phyloP scores from a whole-genome alignment of 345 rosid species.

The Brassica rapa region DNA sequence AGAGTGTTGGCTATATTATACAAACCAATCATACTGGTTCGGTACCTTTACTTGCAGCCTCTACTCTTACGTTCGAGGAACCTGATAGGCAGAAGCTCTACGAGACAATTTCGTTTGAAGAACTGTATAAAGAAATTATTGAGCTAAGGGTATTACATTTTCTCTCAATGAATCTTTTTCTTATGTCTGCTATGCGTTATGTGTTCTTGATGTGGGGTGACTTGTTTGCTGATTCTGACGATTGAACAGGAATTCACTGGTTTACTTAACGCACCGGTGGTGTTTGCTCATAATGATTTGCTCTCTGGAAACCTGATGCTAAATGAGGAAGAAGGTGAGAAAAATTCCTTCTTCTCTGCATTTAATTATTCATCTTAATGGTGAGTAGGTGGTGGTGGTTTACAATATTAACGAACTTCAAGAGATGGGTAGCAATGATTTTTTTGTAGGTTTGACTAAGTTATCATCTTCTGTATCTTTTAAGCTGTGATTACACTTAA shows the following conservation, averaged over 20 bases:
- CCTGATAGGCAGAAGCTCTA: slow-evolving; percentile 64
- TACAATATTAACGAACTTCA: not conserved
- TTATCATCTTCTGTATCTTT: slow-evolving; percentile 8
- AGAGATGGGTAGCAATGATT: not conserved
- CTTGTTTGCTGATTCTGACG: slow-evolving; percentile 39
- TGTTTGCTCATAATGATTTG: slow-evolving; percentile 93
- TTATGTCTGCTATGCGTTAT: slow-evolving; percentile 15
- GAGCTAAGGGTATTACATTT: slow-evolving; percentile 67
- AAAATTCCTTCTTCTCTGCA: not conserved
- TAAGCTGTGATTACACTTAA: not conserved
- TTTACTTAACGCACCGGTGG: slow-evolving; percentile 73
- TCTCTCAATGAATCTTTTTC: slow-evolving; percentile 5
- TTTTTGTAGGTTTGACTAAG: not conserved
- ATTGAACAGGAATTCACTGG: slow-evolving; percentile 82
- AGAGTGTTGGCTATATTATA: not conserved
- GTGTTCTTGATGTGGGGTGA: slow-evolving; percentile 5
- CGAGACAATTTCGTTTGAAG: slow-evolving; percentile 67
- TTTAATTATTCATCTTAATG: slow-evolving; percentile 11
- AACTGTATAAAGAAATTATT: slow-evolving; percentile 61
- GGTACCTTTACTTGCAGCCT: slow-evolving; percentile 58
- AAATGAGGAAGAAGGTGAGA: slow-evolving; percentile 77
- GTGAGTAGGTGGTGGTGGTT: not conserved
- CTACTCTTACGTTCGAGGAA: slow-evolving; percentile 68
- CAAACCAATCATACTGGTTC: not conserved
- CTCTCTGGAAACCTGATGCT: slow-evolving; percentile 92